Base-by-base conservation (phyloP, 2,329 filamentous ascomycete genomes). In the Phialophora chinensis region DNA sequence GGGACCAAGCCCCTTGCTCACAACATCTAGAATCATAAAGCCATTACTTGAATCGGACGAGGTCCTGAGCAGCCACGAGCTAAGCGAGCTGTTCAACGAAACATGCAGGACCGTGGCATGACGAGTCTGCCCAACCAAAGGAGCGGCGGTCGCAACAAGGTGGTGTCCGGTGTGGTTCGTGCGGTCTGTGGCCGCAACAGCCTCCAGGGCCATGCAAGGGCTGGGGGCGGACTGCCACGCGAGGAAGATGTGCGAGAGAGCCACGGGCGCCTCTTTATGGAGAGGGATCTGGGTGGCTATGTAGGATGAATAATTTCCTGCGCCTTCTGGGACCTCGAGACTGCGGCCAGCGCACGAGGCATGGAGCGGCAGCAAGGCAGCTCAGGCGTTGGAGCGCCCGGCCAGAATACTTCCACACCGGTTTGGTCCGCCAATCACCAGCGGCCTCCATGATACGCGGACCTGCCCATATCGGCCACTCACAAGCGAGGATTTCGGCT, bases 171-270 rank as follows among this genome's bases (percentile, higher is more conserved):
- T 42, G 29, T 53, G 31, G 59, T 61, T 61, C 59, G 59, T 44
- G 59, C 17, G 59, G 55, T 50, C 31, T 66, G 62, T 56, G 38
- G 63, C 35, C 59, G 52, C 59, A 44, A 54, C 55, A 50, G 20
- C 49, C 20, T 11, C 49, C 49, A 52, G 20, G 52, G 27, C 54
- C 62, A 68, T 63, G 66, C 66, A 63, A 60, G 63, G 63, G 66
- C 29, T 33, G 23, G 47, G 33, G 59, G 25, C 52, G 23, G 38
- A 58, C 17, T 35, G 50, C 33, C 33, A n/a, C 12, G 23, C 44
- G 17, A 17, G 35, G 14, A 33, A 52, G 27, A 52, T 25, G 20
- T 10, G 31, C 27, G 35, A 54, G 29, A 61, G 52, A 50, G n/a
- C 29, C 25, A 38, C 55, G 44, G 33, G 25, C 47, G 62, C 56